These are phyloP conservation scores for Apiospora hydei DNA, from an alignment of 2,329 filamentous ascomycete genomes.

Conservation along the genomic window DNA sequence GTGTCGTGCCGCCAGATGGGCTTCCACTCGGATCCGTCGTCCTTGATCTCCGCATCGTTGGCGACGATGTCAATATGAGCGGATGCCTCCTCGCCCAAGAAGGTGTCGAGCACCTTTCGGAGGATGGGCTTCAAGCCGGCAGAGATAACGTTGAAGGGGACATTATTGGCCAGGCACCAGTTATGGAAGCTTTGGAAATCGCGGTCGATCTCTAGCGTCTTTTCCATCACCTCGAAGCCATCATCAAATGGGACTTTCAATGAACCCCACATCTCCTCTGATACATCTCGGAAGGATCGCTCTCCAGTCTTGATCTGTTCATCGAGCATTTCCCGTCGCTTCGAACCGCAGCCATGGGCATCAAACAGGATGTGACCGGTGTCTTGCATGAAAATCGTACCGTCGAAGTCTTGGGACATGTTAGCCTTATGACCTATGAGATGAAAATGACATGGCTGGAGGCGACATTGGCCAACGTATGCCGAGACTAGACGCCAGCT, in stretches of 20 bases:
- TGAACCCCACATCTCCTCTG: slow-evolving; percentile 75
- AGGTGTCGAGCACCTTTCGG: slow-evolving; percentile 66
- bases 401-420: slow-evolving; percentile 66
- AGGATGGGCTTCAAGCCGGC: slow-evolving; percentile 72
- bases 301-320: slow-evolving; percentile 70
- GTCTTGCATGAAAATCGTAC: slow-evolving; percentile 76
- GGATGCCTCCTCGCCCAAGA: slow-evolving; percentile 67
- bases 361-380: slow-evolving; percentile 75
- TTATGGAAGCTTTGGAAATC: slow-evolving; percentile 70
- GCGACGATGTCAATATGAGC: slow-evolving; percentile 71
- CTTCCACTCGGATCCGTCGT: slow-evolving; percentile 67
- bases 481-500: background rate
- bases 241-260: slow-evolving; percentile 72
- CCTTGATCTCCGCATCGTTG: slow-evolving; percentile 68
- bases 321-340: slow-evolving; percentile 63
- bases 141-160: slow-evolving; percentile 75
- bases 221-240: slow-evolving; percentile 70
- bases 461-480: background rate
- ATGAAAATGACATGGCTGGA: background rate
- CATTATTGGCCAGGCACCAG: slow-evolving; percentile 67
- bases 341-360: slow-evolving; percentile 66
- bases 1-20: slow-evolving; percentile 72
- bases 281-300: slow-evolving; percentile 73
- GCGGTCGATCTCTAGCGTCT: slow-evolving; percentile 67
- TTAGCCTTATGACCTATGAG: slow-evolving; percentile 27